Base-by-base conservation (phyloP, 2,329 filamentous ascomycete genomes). In the Lachnellula arida region DNA sequence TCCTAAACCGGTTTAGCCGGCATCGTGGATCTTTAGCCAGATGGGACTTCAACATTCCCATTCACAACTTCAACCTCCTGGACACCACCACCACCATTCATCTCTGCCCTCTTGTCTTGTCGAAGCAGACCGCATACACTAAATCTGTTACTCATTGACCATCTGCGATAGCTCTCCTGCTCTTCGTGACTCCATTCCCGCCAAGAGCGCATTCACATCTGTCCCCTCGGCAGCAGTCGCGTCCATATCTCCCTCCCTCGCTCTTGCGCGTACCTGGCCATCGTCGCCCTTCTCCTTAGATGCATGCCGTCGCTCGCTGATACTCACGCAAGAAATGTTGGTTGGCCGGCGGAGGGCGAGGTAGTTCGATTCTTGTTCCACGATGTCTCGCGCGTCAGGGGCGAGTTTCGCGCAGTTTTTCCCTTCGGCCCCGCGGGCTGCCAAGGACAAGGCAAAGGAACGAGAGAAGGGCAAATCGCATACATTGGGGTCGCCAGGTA, bases 361-460 rank as follows among this genome's bases (percentile, higher is more conserved):
- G 63, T 69, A 70, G 66, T 69, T 64, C 57, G 60, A 62, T 72
- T 46, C 60, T 55, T 62, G 62, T 63, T 53, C 70, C 79, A 85
- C 77, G 76, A 89, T 89, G 87, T 89, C 89, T 84, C 89, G 88
- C 78, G 83, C 86, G 72, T 80, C 81, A 60, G 78, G 79, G 74
- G 86, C 87, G 78, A 86, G 86, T 76, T 92, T 91, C 80, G 88
- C 87, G 76, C 85, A 91, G 76, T 94, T 91, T 81, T 92, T 91
- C 74, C 88, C 88, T 65, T 84, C 87, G 71, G 89, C 88, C 70
- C 88, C 89, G 65, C 67, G 66, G 49, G 66, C 68, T 56, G 78
- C 79, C 55, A 77, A 77, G 72, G 78, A 82, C 70, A 78, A 78
- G 67, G 78, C 80, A 62, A 79, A 78, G 70, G 81, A 85, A 71